Conservation (phyloP, 2,329 filamentous ascomycete genomes). For the Exophiala oligosperma region DNA sequence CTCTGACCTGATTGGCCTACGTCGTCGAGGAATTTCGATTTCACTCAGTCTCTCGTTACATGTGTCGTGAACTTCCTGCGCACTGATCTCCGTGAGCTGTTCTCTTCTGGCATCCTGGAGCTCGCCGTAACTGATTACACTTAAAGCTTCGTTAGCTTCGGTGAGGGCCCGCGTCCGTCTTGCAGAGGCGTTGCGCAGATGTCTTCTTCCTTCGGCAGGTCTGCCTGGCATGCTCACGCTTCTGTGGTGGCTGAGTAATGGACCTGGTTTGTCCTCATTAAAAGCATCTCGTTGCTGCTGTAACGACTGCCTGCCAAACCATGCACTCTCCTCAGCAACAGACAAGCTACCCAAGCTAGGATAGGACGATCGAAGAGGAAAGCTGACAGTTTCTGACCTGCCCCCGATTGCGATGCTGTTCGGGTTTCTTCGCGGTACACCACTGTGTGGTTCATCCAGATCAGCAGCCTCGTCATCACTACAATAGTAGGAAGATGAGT, state of each 20-base stretch:
- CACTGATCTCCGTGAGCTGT: slow-evolving; percentile 18
- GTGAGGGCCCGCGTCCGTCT: slow-evolving; percentile 4
- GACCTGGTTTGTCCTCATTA: background rate
- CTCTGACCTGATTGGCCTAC: background rate
- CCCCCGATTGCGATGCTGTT: slow-evolving; percentile 29
- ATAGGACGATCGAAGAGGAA: slow-evolving; percentile 12
- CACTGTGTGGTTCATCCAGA: background rate
- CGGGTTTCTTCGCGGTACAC: slow-evolving; percentile 11
- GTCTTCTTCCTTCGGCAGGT: background rate
- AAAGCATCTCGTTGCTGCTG: slow-evolving; percentile 5
- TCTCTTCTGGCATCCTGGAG: slow-evolving; percentile 15
- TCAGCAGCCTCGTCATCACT: slow-evolving; percentile 16
- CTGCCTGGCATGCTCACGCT: slow-evolving; percentile 20
- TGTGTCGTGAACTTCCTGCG: slow-evolving; percentile 7
- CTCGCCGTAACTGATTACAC: slow-evolving; percentile 17
- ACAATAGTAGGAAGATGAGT: slow-evolving; percentile 26
- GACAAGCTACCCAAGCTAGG: slow-evolving; percentile 7
- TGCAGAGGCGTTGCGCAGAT: background rate
- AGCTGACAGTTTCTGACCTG: slow-evolving; percentile 22
- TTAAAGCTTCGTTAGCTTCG: slow-evolving; percentile 18
- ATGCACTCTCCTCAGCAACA: slow-evolving; percentile 13
- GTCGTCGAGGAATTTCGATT: slow-evolving; percentile 1
- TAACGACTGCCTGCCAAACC: slow-evolving; percentile 17
- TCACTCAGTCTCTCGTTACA: slow-evolving; percentile 21
- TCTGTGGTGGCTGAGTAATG: slow-evolving; percentile 6